Evolutionary conservation across 345 rosid genomes (phyloP).

Genomic region (Zanthoxylum bungeanum): DNA sequence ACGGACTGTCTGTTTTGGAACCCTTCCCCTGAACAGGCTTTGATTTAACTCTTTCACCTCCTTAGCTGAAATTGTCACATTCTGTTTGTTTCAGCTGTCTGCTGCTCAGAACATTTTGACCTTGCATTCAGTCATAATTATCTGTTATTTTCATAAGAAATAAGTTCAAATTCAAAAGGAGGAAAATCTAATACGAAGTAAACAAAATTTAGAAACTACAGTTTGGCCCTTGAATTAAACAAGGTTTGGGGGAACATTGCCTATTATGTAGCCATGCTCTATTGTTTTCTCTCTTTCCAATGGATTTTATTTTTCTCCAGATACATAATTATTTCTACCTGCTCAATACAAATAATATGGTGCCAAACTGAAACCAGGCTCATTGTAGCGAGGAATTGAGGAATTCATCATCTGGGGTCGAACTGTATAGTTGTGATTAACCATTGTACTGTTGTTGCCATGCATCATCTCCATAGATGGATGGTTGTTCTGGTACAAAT

Average conservation of each 20-base stretch:
- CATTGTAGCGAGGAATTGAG: not conserved
- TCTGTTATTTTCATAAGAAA: not conserved
- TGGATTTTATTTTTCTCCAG: not conserved
- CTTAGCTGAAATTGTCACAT: not conserved
- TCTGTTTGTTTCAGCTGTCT: not conserved
- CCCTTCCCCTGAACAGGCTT: too few species aligned
- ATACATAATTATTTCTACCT: not conserved
- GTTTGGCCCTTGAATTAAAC: not conserved
- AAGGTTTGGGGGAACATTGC: not conserved
- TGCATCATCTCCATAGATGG: slow-evolving; percentile 18
- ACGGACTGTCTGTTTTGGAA: too few species aligned
- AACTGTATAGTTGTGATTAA: slow-evolving; percentile 11
- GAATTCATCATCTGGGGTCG: slow-evolving; percentile 16
- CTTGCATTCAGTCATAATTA: not conserved
- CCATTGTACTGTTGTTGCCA: not conserved
- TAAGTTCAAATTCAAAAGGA: not conserved
- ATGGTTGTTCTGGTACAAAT: slow-evolving; percentile 10
- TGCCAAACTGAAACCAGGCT: not conserved
- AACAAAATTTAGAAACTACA: not conserved
- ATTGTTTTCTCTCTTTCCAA: not conserved
- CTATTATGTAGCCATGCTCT: not conserved
- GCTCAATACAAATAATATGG: slow-evolving; percentile 5
- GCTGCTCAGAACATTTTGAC: not conserved
- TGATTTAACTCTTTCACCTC: too few species aligned
- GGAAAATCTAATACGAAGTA: not conserved